phyloP scores from a whole-genome alignment of 2,329 filamentous ascomycete genomes.

The Proliferodiscus dingleyae region DNA sequence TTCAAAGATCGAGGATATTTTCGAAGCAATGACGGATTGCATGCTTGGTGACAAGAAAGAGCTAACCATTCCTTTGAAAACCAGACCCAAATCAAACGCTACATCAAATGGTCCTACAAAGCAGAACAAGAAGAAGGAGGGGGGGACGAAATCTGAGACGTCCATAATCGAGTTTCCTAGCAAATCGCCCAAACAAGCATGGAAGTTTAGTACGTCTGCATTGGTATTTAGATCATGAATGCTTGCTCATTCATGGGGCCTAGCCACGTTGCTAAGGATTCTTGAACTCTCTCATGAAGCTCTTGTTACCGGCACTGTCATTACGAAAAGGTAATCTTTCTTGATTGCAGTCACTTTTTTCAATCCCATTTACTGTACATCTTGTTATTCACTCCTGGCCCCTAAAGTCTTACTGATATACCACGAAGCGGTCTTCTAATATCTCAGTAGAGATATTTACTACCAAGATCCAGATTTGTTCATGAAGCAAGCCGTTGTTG shows the following conservation, averaged over 20 bases:
- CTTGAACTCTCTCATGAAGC: conserved; percentile 57
- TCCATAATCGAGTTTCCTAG: conserved; percentile 42
- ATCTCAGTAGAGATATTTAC: conserved; percentile 63
- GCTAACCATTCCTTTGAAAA: conserved; percentile 45
- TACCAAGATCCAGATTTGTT: conserved; percentile 74
- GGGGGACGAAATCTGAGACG: neutral
- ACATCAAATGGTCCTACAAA: neutral
- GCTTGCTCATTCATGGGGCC: conserved; percentile 6
- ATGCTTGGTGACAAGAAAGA: conserved; percentile 40
- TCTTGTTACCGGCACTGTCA: conserved; percentile 46
- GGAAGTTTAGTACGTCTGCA: conserved; percentile 45
- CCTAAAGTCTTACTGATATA: neutral
- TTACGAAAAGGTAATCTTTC: conserved; percentile 55
- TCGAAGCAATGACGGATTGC: conserved; percentile 46
- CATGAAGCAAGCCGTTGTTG: conserved; percentile 60
- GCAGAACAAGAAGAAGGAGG: neutral
- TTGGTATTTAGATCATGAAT: conserved; percentile 10
- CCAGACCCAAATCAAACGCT: conserved; percentile 22
- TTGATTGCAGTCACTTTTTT: conserved; percentile 8
- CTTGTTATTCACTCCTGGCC: neutral
- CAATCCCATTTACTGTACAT: neutral
- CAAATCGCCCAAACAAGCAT: conserved; percentile 41
- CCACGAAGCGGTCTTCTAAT: conserved; percentile 3
- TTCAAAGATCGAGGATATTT: conserved; percentile 50
- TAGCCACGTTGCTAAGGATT: conserved; percentile 54